phyloP scores from a whole-genome alignment of 176 grass and related monocot species.

The Aegilops umbellulata region DNA sequence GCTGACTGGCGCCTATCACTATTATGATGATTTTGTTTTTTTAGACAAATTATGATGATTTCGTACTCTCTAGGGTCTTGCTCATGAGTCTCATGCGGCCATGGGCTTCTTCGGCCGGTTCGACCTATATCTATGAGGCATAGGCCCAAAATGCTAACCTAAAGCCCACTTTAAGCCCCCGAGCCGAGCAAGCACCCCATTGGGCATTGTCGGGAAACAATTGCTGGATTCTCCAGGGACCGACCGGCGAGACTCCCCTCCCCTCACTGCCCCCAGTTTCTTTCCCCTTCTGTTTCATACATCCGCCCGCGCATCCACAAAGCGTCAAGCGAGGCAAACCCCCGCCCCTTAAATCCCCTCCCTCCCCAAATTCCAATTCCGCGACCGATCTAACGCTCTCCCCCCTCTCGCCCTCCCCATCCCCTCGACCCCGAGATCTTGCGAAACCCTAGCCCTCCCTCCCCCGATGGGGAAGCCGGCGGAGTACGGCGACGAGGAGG shows the following conservation, averaged over 20 bases:
- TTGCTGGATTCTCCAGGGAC: background rate
- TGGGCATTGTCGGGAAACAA: background rate
- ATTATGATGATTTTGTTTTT: no score
- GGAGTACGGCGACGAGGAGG: constrained; percentile 29
- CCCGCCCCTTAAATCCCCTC: constrained; percentile 5
- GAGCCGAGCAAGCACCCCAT: background rate
- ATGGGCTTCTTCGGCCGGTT: no score
- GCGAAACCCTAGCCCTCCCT: background rate
- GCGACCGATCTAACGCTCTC: background rate
- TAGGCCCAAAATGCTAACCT: background rate
- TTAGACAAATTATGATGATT: no score
- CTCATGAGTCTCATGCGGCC: no score
- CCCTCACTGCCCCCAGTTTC: background rate
- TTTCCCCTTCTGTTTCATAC: background rate
- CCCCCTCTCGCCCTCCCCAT: background rate
- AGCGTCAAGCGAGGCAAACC: background rate
- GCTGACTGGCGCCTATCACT: no score
- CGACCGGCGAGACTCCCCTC: background rate
- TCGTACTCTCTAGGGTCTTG: no score
- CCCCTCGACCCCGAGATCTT: background rate
- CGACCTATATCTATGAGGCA: no score
- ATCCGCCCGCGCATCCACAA: background rate
- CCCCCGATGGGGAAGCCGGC: constrained; percentile 35
- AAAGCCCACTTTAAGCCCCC: background rate
- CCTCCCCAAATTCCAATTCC: constrained; percentile 2